Evolutionary conservation across 345 rosid genomes (phyloP).

Genomic region (Salix koriyanagi): DNA sequence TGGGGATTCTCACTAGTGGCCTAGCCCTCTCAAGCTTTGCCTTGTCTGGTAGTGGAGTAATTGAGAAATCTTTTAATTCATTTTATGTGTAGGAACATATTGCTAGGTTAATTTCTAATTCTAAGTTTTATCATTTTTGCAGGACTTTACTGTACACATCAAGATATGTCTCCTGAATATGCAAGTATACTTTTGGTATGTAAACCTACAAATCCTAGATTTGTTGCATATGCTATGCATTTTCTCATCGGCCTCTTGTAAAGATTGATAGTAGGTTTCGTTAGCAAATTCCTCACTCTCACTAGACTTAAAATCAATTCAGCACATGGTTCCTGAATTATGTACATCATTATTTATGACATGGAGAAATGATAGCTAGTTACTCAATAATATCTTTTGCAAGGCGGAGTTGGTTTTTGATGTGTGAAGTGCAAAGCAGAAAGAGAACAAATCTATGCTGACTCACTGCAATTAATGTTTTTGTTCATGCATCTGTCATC

Average conservation of each 20-base stretch:
- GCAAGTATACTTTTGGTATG: constrained; percentile 90
- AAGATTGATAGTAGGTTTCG: background rate
- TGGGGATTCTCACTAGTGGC: constrained; percentile 79
- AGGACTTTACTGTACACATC: constrained; percentile 94
- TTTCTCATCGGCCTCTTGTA: background rate
- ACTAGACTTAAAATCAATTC: background rate
- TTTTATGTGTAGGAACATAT: background rate
- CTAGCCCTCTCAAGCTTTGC: constrained; percentile 91
- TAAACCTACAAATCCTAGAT: constrained; percentile 10
- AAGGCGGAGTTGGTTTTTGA: background rate
- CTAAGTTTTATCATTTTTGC: constrained; percentile 6
- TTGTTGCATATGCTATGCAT: background rate
- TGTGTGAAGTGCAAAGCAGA: background rate
- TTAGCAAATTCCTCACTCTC: background rate
- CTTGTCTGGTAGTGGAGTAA: constrained; percentile 58
- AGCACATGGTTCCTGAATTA: background rate
- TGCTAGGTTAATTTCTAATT: background rate
- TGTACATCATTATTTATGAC: background rate
- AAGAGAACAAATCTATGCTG: background rate
- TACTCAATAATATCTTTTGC: background rate
- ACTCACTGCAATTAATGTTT: background rate
- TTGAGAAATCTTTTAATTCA: background rate
- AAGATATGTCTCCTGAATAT: constrained; percentile 90
- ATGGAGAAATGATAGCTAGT: background rate
- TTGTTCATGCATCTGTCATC: background rate